Evolutionary conservation across 352 stramenopile genomes (phyloP), one percentile per base, ranked within the genome.

Genomic region (Peronospora belbahrii): DNA sequence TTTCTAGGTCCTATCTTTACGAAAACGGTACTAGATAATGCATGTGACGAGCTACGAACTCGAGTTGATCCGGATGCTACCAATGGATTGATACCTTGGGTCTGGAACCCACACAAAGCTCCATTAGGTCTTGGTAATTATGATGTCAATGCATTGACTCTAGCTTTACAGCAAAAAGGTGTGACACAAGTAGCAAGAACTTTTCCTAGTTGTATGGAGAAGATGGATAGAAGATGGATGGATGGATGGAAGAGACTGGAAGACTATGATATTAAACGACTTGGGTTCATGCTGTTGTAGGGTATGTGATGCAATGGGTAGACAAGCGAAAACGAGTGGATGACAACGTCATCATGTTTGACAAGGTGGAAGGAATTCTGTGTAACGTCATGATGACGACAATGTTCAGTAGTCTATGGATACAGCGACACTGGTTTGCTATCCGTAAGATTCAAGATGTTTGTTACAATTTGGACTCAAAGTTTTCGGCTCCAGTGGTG

Each of bases 391-490:
- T 83, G 15, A 65, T 67, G 42, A 53, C 56, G 10, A 65, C 57
- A 0, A 42, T 84, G 24, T 56, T 73, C 15, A 66, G 73, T 36
- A 60, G 60, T 25, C 51, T 85, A 2, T 81, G 71, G 65, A 70
- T 80, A 51, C 60, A 74, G 50, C 65, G 80, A 46, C 80, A 92
- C 50, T 92, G 80, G 80, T 89, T 92, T 38, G 68, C 77, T 14
- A 73, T 92, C 41, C 65, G 70, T 8, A 80, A 87, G 51, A 64
- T 91, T 42, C 19, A 58, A 11, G 68, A 56, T 4, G 39, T 83
- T 20, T 85, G 65, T 42, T 88, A 82, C 59, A 88, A 88, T 50
- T 61, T 91, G 37, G 77, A 88, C 59, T 91, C 76, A 13, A 88
- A 87, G 53, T 49, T 91, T 2, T 42, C 57, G 6, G 38, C 38